A percentile compares a stretch with the other conserved stretches of the same genome.
Evolutionary conservation across 305 asterid species (phyloP).

Genomic region (Fraxinus sp.): DNA sequence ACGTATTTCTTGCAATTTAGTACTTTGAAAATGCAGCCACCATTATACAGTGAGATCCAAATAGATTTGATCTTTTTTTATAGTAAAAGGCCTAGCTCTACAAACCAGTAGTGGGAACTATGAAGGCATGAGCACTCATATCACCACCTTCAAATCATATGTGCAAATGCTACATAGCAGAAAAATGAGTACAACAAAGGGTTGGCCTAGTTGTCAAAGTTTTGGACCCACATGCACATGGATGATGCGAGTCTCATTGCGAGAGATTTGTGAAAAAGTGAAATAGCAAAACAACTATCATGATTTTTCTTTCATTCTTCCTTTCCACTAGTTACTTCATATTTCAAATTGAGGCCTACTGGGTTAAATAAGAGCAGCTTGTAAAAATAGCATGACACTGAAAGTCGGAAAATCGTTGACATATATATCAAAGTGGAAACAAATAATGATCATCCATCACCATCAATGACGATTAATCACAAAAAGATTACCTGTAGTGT

Average conservation of each 20-base stretch:
- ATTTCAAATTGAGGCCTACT: not conserved
- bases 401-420: not conserved
- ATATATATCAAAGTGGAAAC: slow-evolving; percentile 14
- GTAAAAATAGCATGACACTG: slow-evolving; percentile 1
- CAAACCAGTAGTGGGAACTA: not conserved
- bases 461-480: slow-evolving; percentile 7
- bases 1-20: not conserved
- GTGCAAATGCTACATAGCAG: not conserved
- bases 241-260: not conserved
- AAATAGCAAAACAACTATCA: not conserved
- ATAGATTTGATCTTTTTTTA: not conserved
- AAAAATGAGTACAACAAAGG: not conserved
- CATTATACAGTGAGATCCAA: not conserved
- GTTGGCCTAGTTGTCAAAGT: not conserved
- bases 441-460: slow-evolving; percentile 9
- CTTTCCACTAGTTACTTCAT: not conserved
- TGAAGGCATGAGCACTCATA: not conserved
- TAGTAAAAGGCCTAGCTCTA: not conserved
- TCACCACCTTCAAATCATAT: not conserved
- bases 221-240: not conserved
- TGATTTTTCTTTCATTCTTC: not conserved
- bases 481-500: slow-evolving; percentile 68
- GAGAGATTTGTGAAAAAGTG: not conserved
- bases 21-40: not conserved
- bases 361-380: not conserved